phyloP scores from a whole-genome alignment of 495 filamentous ascomycete species.

The Talaromyces trachyspermus region DNA sequence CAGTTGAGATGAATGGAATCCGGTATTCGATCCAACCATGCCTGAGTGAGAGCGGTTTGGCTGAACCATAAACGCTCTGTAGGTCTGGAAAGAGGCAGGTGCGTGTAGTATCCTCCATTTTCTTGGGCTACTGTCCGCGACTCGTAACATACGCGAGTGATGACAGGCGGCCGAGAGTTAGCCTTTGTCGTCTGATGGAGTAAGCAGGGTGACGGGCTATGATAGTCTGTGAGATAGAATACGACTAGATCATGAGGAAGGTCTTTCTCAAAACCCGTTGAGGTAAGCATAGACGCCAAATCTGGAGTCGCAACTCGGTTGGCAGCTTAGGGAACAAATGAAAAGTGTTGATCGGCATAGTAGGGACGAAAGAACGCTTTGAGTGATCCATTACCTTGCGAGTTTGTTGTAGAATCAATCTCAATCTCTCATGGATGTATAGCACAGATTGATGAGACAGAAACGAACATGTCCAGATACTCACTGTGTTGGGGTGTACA shows the following conservation, averaged over 20 bases:
- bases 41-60: background rate
- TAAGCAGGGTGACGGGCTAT: background rate
- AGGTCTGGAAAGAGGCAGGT: background rate
- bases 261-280: constrained; percentile 6
- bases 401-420: too few relatives aligned
- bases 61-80: background rate
- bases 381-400: too few relatives aligned
- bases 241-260: background rate
- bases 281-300: constrained; percentile 5
- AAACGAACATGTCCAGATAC: too few relatives aligned
- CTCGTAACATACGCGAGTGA: constrained; percentile 6
- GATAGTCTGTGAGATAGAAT: background rate
- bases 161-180: constrained; percentile 2
- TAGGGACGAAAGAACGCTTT: too few relatives aligned
- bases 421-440: too few relatives aligned
- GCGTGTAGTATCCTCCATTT: background rate
- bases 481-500: too few relatives aligned
- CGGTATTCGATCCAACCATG: constrained; percentile 5
- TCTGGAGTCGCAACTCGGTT: constrained; percentile 1
- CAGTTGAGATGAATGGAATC: constrained; percentile 2
- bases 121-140: constrained; percentile 1
- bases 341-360: background rate
- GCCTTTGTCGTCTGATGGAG: constrained; percentile 2
- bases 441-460: too few relatives aligned
- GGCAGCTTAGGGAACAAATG: constrained; percentile 2